phyloP scores from a whole-genome alignment of 345 rosid genomes.

The Erysimum cheiranthoides region DNA sequence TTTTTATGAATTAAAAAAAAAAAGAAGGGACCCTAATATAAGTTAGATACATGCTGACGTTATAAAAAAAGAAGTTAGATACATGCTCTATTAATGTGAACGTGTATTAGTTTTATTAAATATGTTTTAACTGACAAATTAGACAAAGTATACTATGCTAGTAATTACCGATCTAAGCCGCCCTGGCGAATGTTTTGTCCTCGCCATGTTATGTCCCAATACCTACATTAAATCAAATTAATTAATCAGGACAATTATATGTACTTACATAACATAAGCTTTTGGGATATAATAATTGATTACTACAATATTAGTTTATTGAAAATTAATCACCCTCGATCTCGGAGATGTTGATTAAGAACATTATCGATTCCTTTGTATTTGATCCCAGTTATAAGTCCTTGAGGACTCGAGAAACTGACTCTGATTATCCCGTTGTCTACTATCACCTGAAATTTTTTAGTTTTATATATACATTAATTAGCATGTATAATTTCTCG shows the following conservation, averaged over 20 bases:
- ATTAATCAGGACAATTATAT: background rate
- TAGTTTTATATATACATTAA: background rate
- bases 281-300: conserved; percentile 9
- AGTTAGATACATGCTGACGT: conserved; percentile 12
- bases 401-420: conserved; percentile 66
- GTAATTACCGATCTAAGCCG: conserved; percentile 38
- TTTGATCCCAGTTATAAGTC: conserved; percentile 61
- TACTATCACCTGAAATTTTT: conserved; percentile 61
- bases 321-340: conserved; percentile 36
- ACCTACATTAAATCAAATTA: conserved; percentile 31
- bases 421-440: conserved; percentile 76
- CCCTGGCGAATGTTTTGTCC: conserved; percentile 22
- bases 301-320: background rate
- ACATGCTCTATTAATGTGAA: conserved; percentile 15
- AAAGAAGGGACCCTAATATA: background rate
- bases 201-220: conserved; percentile 47
- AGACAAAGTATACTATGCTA: conserved; percentile 10
- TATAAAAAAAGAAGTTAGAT: too few relatives aligned
- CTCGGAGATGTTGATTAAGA: conserved; percentile 49
- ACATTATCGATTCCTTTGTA: conserved; percentile 71
- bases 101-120: conserved; percentile 15
- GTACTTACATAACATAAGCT: background rate
- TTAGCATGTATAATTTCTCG: background rate
- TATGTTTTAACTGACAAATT: conserved; percentile 5
- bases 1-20: background rate